A percentile compares a stretch with the other conserved stretches of the same genome.
Conservation (phyloP, 768 basidiomycete species). For the Paxillus involutus region DNA sequence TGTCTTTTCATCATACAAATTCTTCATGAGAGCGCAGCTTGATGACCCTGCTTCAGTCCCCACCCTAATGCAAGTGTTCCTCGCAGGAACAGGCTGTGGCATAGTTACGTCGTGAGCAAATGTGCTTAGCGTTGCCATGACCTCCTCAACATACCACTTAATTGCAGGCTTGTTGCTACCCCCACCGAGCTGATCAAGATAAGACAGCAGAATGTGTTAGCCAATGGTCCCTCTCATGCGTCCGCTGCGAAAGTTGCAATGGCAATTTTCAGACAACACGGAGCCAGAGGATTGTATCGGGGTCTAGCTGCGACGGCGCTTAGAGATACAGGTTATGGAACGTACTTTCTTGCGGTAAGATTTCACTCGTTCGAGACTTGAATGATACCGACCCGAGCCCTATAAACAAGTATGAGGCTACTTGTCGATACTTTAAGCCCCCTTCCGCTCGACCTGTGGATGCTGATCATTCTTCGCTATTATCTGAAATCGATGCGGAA, state of each 20-base stretch:
- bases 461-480: conserved; percentile 35
- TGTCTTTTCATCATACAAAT: conserved; percentile 82
- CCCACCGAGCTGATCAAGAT: conserved; percentile 91
- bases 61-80: conserved; percentile 65
- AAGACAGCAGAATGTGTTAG: conserved; percentile 63
- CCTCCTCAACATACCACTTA: not conserved
- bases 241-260: conserved; percentile 54
- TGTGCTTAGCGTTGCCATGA: not conserved
- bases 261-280: conserved; percentile 53
- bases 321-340: conserved; percentile 80
- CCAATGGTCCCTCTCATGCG: conserved; percentile 30
- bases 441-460: conserved; percentile 13
- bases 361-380: not conserved
- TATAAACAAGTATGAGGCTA: conserved; percentile 57
- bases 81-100: conserved; percentile 82
- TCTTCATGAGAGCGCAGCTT: conserved; percentile 70
- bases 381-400: conserved; percentile 2
- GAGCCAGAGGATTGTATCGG: conserved; percentile 71
- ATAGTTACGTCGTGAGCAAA: conserved; percentile 69
- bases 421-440: conserved; percentile 48
- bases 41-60: conserved; percentile 48
- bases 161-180: conserved; percentile 64
- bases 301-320: conserved; percentile 73
- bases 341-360: conserved; percentile 79
- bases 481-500: conserved; percentile 42